Conservation (phyloP, 2,329 filamentous ascomycete species). For the Hymenoscyphus occultus region DNA sequence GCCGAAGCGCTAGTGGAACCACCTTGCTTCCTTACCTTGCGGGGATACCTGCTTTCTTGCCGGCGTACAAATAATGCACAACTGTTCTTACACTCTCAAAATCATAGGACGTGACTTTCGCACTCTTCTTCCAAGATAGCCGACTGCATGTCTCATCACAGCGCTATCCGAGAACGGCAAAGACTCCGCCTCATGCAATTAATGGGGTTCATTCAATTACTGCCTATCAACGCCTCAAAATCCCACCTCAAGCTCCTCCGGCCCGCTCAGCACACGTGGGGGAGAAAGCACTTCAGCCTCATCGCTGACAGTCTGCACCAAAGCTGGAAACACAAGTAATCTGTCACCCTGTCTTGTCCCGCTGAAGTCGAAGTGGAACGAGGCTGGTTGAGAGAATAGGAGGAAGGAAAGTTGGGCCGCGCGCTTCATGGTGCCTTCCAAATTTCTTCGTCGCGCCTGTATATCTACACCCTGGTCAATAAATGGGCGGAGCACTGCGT, state of each 20-base stretch:
- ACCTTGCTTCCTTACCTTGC: background rate
- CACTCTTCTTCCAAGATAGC: background rate
- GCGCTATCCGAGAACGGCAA: background rate
- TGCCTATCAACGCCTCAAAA: slow-evolving; percentile 5
- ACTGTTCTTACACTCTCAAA: background rate
- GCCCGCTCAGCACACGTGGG: slow-evolving; percentile 16
- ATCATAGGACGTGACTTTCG: background rate
- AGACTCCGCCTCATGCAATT: background rate
- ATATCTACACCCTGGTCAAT: slow-evolving; percentile 7
- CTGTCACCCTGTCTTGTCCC: slow-evolving; percentile 8
- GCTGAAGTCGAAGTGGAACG: slow-evolving; percentile 12
- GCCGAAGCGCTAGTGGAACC: no score
- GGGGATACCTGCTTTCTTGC: background rate
- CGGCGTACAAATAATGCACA: background rate
- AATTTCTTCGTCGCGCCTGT: slow-evolving; percentile 13
- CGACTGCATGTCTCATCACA: background rate
- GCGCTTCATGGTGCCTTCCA: slow-evolving; percentile 19
- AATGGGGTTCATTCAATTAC: background rate
- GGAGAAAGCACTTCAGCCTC: slow-evolving; percentile 15
- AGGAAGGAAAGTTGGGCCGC: slow-evolving; percentile 23
- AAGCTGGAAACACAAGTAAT: slow-evolving; percentile 20
- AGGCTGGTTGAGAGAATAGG: slow-evolving; percentile 22
- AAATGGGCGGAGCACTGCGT: slow-evolving; percentile 19
- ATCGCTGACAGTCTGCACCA: slow-evolving; percentile 18
- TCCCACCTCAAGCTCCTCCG: slow-evolving; percentile 13